Evolutionary conservation across 2,329 filamentous ascomycete species (phyloP), one percentile per base, ranked within the genome.

Genomic region (Epichloe amarillans): DNA sequence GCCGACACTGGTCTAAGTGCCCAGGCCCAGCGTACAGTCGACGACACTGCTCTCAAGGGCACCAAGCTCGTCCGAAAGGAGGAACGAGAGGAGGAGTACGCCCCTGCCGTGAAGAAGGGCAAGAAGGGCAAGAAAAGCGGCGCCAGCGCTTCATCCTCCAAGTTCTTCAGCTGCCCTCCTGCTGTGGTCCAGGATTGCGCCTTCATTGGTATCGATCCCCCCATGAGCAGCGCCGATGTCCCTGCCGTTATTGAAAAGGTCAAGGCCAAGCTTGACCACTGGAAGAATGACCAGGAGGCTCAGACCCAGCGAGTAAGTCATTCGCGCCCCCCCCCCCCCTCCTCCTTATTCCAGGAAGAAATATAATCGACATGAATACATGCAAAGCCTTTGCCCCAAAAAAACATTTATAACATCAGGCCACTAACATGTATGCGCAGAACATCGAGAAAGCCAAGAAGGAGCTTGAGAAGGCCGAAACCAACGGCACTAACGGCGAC

Each of bases 361-460:
- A 10, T 4, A 10, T 30, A 10, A 10, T 10, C 26, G 8, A 30
- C 8, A 30, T 30, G 26, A 11, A 30, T 11, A 10, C 26, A 30
- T 30, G 8, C n/a, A 14, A 15, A 2, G 1, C 10, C 19, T 30
- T 30, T 6, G 3, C 21, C 42, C 33, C 23, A 41, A 35, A 35
- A 12, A 36, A 12, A 39, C 0, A 19, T 3, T 5, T 11, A 5
- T 6, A 7, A 14, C n/a, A 19, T 14, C n/a, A 49, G 19, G 30
- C 7, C 14, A 14, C 47, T 43, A 44, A 49, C 11, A n/a, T 10
- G 2, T n/a, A 14, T 37, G 41, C 14, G 10, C 42, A 97, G 93
- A 98, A 98, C 76, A 84, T 97, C 54, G 87, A 88, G 56, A 95
- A 96, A 71, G 93, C 93, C 54, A 86, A 95, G 75, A 91, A 91